These are phyloP conservation scores for Leptodermis oblonga DNA, from an alignment of 257 asterid genomes.

Conservation along the genomic window DNA sequence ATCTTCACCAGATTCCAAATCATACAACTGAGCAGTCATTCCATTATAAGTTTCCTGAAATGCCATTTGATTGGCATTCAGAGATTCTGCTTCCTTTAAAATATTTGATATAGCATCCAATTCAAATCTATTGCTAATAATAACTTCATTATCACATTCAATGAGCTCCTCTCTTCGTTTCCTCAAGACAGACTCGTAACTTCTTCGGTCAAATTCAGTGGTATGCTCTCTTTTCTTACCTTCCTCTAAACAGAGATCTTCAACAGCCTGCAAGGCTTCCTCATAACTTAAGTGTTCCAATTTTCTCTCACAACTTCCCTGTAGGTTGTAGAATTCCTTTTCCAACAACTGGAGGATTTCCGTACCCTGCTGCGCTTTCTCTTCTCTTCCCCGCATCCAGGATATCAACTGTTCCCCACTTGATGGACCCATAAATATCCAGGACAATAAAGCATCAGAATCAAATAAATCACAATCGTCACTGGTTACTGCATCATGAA, in stretches of 20 bases:
- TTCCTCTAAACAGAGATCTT: slow-evolving; percentile 81
- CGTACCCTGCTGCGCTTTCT: slow-evolving; percentile 60
- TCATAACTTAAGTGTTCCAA: slow-evolving; percentile 73
- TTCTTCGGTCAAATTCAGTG: slow-evolving; percentile 40
- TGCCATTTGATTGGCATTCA: slow-evolving; percentile 68
- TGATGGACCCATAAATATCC: slow-evolving; percentile 75
- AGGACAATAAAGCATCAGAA: slow-evolving; percentile 75
- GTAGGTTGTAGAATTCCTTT: slow-evolving; percentile 78
- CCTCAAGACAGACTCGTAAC: slow-evolving; percentile 72
- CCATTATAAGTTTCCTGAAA: slow-evolving; percentile 73
- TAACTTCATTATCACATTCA: slow-evolving; percentile 49
- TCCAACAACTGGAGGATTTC: slow-evolving; percentile 77
- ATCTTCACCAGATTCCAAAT: slow-evolving; percentile 81
- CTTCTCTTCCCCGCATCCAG: slow-evolving; percentile 67
- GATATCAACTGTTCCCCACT: slow-evolving; percentile 64
- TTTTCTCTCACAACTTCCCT: slow-evolving; percentile 85
- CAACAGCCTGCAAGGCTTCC: slow-evolving; percentile 85
- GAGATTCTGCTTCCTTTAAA: slow-evolving; percentile 81
- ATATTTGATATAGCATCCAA: slow-evolving; percentile 81
- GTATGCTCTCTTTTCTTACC: slow-evolving; percentile 70
- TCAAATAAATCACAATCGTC: slow-evolving; percentile 52
- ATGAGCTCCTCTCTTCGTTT: slow-evolving; percentile 72
- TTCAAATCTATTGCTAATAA: slow-evolving; percentile 59
- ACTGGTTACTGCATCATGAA: slow-evolving; percentile 31
- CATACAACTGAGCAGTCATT: slow-evolving; percentile 56